phyloP scores from a whole-genome alignment of 768 basidiomycete species.

The Xerocomus brunneocitrinus region DNA sequence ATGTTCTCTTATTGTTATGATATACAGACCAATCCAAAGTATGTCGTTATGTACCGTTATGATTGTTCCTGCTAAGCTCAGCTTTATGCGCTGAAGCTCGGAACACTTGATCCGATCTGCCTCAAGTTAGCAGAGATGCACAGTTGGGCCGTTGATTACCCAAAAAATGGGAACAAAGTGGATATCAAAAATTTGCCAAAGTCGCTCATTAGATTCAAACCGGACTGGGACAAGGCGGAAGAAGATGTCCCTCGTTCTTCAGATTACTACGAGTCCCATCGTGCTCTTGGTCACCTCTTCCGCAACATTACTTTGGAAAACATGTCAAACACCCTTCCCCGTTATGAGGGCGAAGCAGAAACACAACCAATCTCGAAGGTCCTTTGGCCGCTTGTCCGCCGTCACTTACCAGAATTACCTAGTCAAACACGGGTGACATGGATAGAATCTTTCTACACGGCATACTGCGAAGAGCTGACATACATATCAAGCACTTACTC shows the following conservation, averaged over 20 bases:
- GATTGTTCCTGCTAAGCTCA: neutral
- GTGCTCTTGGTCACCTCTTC: slow-evolving; percentile 69
- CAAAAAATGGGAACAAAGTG: slow-evolving; percentile 70
- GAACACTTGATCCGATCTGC: slow-evolving; percentile 58
- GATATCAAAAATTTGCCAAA: slow-evolving; percentile 49
- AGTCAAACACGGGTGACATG: neutral
- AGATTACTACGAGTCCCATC: slow-evolving; percentile 67
- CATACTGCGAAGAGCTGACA: slow-evolving; percentile 59
- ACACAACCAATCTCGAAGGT: slow-evolving; percentile 30
- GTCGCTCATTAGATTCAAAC: slow-evolving; percentile 24
- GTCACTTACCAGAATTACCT: slow-evolving; percentile 12
- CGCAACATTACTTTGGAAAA: slow-evolving; percentile 53
- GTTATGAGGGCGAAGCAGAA: slow-evolving; percentile 11
- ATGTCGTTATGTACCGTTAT: slow-evolving; percentile 1
- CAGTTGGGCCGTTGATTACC: slow-evolving; percentile 71
- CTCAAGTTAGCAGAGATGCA: slow-evolving; percentile 53
- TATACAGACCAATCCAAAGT: slow-evolving; percentile 67
- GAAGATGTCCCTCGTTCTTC: slow-evolving; percentile 47
- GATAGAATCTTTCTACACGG: slow-evolving; percentile 17
- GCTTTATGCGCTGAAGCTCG: slow-evolving; percentile 38
- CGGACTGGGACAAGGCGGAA: slow-evolving; percentile 69
- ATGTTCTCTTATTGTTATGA: neutral
- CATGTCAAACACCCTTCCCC: slow-evolving; percentile 15
- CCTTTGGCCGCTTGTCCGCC: slow-evolving; percentile 20
- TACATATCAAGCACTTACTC: slow-evolving; percentile 71